These are phyloP conservation scores for Pyrenophora graminea DNA, from an alignment of 2,329 filamentous ascomycete genomes.

Conservation along the genomic window DNA sequence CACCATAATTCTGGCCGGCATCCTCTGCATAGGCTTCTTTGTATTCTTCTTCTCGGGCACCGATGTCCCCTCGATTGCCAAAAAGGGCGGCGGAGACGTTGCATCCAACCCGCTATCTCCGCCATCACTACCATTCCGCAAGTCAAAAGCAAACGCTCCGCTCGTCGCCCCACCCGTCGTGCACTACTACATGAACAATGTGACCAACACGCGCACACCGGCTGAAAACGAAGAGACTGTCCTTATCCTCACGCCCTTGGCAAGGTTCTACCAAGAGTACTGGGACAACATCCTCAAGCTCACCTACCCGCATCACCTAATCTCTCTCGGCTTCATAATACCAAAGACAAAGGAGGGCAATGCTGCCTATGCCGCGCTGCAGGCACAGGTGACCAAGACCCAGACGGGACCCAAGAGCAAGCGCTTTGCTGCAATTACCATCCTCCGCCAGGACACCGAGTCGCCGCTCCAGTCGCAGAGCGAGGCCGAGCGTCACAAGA, in stretches of 20 bases:
- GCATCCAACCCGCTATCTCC: slow-evolving; percentile 74
- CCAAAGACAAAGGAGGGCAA: slow-evolving; percentile 94
- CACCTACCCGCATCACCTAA: slow-evolving; percentile 88
- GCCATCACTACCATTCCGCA: slow-evolving; percentile 74
- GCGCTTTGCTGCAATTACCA: slow-evolving; percentile 90
- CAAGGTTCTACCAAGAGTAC: slow-evolving; percentile 90
- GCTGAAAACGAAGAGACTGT: slow-evolving; percentile 80
- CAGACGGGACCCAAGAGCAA: slow-evolving; percentile 80
- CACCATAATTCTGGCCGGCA: slow-evolving; percentile 71
- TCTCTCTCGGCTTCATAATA: slow-evolving; percentile 93
- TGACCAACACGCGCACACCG: slow-evolving; percentile 79
- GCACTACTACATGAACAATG: slow-evolving; percentile 93
- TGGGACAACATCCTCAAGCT: slow-evolving; percentile 91
- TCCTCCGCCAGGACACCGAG: slow-evolving; percentile 93
- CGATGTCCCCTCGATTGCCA: slow-evolving; percentile 55
- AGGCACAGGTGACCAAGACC: slow-evolving; percentile 82
- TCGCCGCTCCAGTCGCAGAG: slow-evolving; percentile 77
- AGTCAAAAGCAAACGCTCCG: slow-evolving; percentile 60
- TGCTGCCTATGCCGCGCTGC: slow-evolving; percentile 77
- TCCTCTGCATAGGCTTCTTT: slow-evolving; percentile 68
- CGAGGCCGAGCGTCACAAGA: slow-evolving; percentile 88
- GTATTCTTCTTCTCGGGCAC: slow-evolving; percentile 66
- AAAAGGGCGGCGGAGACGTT: slow-evolving; percentile 56
- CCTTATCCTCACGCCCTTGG: slow-evolving; percentile 89
- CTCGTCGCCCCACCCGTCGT: slow-evolving; percentile 79